Evolutionary conservation across 1,284 basidiomycete genomes (phyloP), one percentile per base, ranked within the genome.

Genomic region (Rhodotorula sp.): DNA sequence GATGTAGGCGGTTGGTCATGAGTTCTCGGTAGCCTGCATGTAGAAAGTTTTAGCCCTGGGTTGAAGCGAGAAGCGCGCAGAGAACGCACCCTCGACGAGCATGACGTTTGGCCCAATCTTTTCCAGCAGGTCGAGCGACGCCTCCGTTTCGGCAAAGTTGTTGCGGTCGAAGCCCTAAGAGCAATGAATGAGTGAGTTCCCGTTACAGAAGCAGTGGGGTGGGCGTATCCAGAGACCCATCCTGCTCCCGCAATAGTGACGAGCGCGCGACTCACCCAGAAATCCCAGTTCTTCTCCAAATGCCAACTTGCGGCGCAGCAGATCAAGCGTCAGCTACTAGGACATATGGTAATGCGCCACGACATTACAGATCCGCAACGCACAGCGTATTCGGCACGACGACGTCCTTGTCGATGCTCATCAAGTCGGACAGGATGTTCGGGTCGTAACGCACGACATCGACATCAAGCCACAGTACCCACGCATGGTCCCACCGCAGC

Each of bases 391-490:
- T 72, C 1, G 70, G 67, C 24, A 72, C 70, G 39, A 54, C 60
- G 7, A 72, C 49, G 29, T 72, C 70, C 66, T 72, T 72, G 58
- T 72, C 62, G 24, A 72, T 47, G 36, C 64, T 59, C 71, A 71
- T 70, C 39, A 72, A 47, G 56, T 72, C 70, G 39, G 57, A 61
- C 20, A 72, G n/a, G 53, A 72, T 72, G 34, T 70, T 32, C 27
- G 67, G 67, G 29, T 72, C 70, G 54, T 72, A 72, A 22, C 70
- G 32, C 27, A 70, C 67, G 47, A 72, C 70, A n/a, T 72, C 70
- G n/a, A 72, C 70, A 48, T 72, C 70, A 36, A 72, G 63, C 70
- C 70, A 72, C 6, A 72, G 59, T 9, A 72, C 70, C 67, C 67
- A 72, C 8, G 59, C 48, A 27, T 69, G 63, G 47, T 70, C 70